A percentile compares a stretch with the other conserved stretches of the same genome.
Evolutionary conservation across 75 land plant species (phyloP).

Genomic region (Pinus tabuliformis): DNA sequence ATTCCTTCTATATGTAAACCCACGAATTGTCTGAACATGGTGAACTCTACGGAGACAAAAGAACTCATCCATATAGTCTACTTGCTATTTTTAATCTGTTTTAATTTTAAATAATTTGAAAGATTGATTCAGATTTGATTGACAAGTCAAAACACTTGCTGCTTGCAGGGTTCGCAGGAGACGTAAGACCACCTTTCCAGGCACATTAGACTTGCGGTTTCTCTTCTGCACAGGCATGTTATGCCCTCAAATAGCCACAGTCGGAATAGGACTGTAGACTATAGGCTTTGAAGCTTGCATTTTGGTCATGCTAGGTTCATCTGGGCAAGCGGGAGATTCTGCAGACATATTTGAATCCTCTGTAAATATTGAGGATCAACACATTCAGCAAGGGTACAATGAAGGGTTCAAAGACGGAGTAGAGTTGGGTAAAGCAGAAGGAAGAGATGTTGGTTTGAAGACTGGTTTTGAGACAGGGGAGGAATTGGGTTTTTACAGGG

Average conservation of each 20-base stretch:
- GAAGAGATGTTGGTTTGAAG: slow-evolving; percentile 68
- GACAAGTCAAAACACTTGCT: no score
- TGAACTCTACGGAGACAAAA: slow-evolving; percentile 2
- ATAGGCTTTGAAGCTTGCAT: no score
- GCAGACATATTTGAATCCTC: slow-evolving; percentile 72
- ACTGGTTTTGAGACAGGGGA: slow-evolving; percentile 75
- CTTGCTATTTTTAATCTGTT: no score
- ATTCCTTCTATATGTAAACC: slow-evolving; percentile 3
- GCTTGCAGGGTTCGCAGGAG: no score
- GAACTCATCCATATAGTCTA: slow-evolving; percentile 3
- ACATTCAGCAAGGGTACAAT: slow-evolving; percentile 52
- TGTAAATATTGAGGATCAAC: slow-evolving; percentile 54
- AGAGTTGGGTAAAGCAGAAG: slow-evolving; percentile 59
- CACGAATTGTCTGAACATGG: slow-evolving; percentile 8
- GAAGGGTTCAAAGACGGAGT: slow-evolving; percentile 60
- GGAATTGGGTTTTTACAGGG: slow-evolving; percentile 81
- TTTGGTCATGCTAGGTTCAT: no score
- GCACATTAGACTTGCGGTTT: no score
- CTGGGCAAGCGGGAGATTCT: not conserved
- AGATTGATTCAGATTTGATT: no score
- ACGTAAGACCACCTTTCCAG: no score
- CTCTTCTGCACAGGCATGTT: no score
- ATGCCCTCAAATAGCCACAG: no score
- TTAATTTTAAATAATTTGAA: no score
- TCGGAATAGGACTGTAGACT: no score